A percentile compares a stretch with the other conserved stretches of the same genome.
Evolutionary conservation across 1,284 basidiomycete genomes (phyloP).

Genomic region (Tylopilus orsonianus): DNA sequence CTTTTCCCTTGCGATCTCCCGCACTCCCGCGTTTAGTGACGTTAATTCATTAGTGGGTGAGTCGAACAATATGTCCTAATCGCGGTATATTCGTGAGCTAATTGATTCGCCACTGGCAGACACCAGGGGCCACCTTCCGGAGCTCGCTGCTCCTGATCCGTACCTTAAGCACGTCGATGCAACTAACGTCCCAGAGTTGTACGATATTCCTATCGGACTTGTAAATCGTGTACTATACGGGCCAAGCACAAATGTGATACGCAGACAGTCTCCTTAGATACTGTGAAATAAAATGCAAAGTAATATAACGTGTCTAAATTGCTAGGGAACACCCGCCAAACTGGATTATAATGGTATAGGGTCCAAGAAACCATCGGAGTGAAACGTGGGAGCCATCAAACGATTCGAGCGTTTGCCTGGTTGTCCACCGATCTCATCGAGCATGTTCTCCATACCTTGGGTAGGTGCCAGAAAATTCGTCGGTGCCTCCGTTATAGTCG

Average conservation of each 20-base stretch:
- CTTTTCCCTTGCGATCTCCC: slow-evolving; percentile 69
- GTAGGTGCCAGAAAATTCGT: slow-evolving; percentile 20
- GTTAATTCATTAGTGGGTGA: slow-evolving; percentile 65
- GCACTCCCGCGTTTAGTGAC: slow-evolving; percentile 71
- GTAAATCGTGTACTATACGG: slow-evolving; percentile 72
- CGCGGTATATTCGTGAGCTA: slow-evolving; percentile 13
- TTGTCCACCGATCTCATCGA: slow-evolving; percentile 4
- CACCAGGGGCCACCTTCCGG: slow-evolving; percentile 50
- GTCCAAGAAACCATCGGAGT: slow-evolving; percentile 18
- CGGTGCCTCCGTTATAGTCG: slow-evolving; percentile 10
- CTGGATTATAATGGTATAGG: slow-evolving; percentile 18
- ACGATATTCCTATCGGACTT: slow-evolving; percentile 80
- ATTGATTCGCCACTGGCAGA: slow-evolving; percentile 46
- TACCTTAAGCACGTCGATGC: slow-evolving; percentile 49
- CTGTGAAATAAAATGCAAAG: slow-evolving; percentile 7
- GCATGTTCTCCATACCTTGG: slow-evolving; percentile 7
- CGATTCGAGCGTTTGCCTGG: neutral
- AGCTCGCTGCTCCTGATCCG: slow-evolving; percentile 37
- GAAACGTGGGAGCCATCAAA: slow-evolving; percentile 6
- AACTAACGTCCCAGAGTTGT: slow-evolving; percentile 58
- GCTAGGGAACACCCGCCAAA: slow-evolving; percentile 1
- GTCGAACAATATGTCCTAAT: slow-evolving; percentile 18
- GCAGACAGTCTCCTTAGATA: slow-evolving; percentile 26
- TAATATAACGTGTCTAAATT: slow-evolving; percentile 6
- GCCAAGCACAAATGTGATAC: slow-evolving; percentile 21